phyloP scores from a whole-genome alignment of 179 eudicot genomes.

The Nepenthes alata region DNA sequence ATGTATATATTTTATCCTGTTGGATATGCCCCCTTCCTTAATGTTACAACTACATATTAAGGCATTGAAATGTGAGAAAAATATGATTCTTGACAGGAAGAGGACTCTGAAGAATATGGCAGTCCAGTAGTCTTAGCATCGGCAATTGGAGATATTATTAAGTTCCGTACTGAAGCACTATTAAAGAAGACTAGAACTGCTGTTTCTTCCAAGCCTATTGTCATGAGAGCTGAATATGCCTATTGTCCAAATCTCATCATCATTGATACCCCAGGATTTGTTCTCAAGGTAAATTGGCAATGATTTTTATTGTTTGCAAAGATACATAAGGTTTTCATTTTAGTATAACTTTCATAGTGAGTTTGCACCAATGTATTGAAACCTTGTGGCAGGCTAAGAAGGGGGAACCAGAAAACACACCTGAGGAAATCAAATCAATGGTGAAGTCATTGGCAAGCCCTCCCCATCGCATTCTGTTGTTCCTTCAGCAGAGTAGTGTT shows the following conservation, averaged over 20 bases:
- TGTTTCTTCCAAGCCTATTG: slow-evolving; percentile 88
- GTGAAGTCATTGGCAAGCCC: slow-evolving; percentile 96
- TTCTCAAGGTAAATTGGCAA: slow-evolving; percentile 55
- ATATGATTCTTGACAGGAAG: slow-evolving; percentile 40
- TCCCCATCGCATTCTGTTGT: slow-evolving; percentile 83
- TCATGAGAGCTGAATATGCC: slow-evolving; percentile 98
- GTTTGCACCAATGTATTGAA: slow-evolving; percentile 6
- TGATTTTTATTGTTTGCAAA: neutral
- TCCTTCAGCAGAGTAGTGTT: slow-evolving; percentile 98
- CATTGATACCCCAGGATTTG: slow-evolving; percentile 95
- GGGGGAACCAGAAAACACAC: slow-evolving; percentile 93
- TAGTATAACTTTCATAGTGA: neutral
- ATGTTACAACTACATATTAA: too few species aligned
- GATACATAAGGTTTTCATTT: neutral
- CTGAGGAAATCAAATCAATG: slow-evolving; percentile 89
- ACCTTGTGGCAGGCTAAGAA: slow-evolving; percentile 62
- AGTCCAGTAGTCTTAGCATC: slow-evolving; percentile 57
- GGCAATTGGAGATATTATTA: slow-evolving; percentile 75
- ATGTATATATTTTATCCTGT: too few species aligned
- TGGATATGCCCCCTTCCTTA: too few species aligned
- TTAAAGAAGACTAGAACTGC: slow-evolving; percentile 57
- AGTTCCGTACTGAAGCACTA: slow-evolving; percentile 73
- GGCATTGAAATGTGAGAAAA: too few species aligned
- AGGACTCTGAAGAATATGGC: slow-evolving; percentile 92
- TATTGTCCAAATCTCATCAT: slow-evolving; percentile 94